These are phyloP conservation scores for Sporisorium scitamineum DNA, from an alignment of 1,284 basidiomycete species.

Conservation along the genomic window DNA sequence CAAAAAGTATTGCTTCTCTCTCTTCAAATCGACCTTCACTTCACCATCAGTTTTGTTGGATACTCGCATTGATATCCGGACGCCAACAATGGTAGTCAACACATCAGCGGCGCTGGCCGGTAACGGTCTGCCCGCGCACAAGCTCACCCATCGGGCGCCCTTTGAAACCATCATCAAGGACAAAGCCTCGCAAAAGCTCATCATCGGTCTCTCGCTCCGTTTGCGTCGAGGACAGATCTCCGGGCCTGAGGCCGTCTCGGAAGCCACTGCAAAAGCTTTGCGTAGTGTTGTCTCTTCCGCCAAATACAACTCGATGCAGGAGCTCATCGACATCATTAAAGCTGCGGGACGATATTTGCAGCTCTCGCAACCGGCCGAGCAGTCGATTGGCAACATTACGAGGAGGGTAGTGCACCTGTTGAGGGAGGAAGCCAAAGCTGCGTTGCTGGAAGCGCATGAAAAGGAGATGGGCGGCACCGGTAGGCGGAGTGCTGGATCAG, in stretches of 20 bases:
- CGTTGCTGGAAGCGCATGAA: conserved; percentile 37
- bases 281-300: conserved; percentile 89
- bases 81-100: conserved; percentile 2
- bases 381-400: conserved; percentile 92
- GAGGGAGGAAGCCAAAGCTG: conserved; percentile 78
- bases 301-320: conserved; percentile 86
- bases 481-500: not conserved
- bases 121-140: conserved; percentile 1
- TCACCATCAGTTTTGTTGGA: not conserved
- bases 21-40: not conserved
- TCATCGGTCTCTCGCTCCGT: conserved; percentile 51
- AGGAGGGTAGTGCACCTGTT: conserved; percentile 90
- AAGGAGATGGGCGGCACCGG: conserved; percentile 21
- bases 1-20: conserved; percentile 5
- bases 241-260: conserved; percentile 74
- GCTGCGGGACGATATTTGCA: conserved; percentile 82
- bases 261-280: conserved; percentile 88
- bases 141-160: conserved; percentile 34
- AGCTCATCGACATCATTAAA: conserved; percentile 84
- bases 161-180: conserved; percentile 51
- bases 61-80: not conserved
- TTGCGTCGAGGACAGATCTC: conserved; percentile 52
- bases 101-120: not conserved
- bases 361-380: conserved; percentile 89
- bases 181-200: conserved; percentile 44